phyloP scores from a whole-genome alignment of 306 rosid species.

The Medicago ruthenica region DNA sequence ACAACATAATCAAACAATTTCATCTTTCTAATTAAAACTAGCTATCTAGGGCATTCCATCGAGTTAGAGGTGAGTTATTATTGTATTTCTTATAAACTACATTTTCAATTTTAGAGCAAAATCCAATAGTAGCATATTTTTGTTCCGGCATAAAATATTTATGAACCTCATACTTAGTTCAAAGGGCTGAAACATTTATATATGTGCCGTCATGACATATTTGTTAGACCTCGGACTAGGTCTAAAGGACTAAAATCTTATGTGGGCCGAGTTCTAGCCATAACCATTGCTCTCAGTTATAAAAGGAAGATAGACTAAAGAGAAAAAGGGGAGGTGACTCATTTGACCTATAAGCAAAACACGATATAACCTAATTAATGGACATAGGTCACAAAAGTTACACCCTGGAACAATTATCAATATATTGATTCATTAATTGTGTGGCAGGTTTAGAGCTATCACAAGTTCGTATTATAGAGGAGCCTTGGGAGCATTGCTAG shows the following conservation, averaged over 20 bases:
- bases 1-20: conserved; percentile 26
- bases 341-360: too few relatives aligned
- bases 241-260: neutral
- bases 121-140: too few relatives aligned
- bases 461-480: conserved; percentile 95
- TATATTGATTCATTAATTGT: neutral
- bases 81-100: too few relatives aligned
- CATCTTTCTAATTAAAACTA: conserved; percentile 10
- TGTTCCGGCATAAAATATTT: too few relatives aligned
- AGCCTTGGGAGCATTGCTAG: conserved; percentile 82
- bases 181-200: neutral
- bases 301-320: too few relatives aligned
- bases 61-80: too few relatives aligned
- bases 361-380: too few relatives aligned
- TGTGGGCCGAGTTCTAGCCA: neutral
- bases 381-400: too few relatives aligned
- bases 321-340: too few relatives aligned
- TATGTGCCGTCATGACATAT: neutral
- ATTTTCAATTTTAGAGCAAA: too few relatives aligned
- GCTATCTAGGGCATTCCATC: neutral
- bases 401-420: too few relatives aligned
- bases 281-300: too few relatives aligned
- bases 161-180: neutral
- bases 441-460: conserved; percentile 85
- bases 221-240: neutral